Percentiles rank a stretch among this genome's conserved stretches.
Evolutionary conservation across 2,329 filamentous ascomycete species (phyloP).

Genomic region (Pseudogymnoascus sp.): DNA sequence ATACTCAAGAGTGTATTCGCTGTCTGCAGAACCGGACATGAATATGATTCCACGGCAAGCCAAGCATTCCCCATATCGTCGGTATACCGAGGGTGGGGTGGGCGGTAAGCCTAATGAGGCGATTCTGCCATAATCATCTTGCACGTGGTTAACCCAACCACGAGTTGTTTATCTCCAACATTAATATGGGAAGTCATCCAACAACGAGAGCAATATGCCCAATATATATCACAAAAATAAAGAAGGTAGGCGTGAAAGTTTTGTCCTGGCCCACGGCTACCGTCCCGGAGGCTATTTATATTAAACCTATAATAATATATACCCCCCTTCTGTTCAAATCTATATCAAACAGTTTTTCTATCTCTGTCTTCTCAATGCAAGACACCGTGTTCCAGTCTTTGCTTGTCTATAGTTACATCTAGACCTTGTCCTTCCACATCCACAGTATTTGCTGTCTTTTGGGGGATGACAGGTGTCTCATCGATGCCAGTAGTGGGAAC

Average conservation of each 20-base stretch:
- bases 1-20: neutral
- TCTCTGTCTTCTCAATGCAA: neutral
- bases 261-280: neutral
- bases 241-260: neutral
- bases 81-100: slow-evolving; percentile 3
- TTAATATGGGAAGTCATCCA: neutral
- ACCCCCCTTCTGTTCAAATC: neutral
- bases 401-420: neutral
- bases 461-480: neutral
- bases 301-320: neutral
- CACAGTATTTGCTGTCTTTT: neutral
- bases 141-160: neutral
- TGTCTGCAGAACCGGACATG: neutral
- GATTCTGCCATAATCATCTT: neutral
- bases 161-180: neutral
- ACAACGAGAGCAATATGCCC: neutral
- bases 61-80: neutral
- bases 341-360: too few relatives aligned
- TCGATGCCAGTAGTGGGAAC: neutral
- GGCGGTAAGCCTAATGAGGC: neutral
- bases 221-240: neutral
- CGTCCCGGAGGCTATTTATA: neutral
- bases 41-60: slow-evolving; percentile 5
- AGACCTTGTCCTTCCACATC: neutral
- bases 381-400: neutral